Evolutionary conservation across 176 grass and related monocot species (phyloP).

Genomic region (Zea mays): Zm-B73-REFERENCE-NAM-5.0 NC_050102.1:180013501-180014000

Average conservation of each 20-base stretch:
- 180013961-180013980: slow-evolving; percentile 34
- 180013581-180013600: too few relatives aligned
- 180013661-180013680: neutral
- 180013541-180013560: slow-evolving; percentile 6
- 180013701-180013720: neutral
- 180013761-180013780: neutral
- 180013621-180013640: neutral
- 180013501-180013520: neutral
- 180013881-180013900: slow-evolving; percentile 1
- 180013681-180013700: neutral
- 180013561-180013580: neutral
- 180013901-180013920: neutral
- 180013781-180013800: slow-evolving; percentile 21
- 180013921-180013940: neutral
- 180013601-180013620: too few relatives aligned
- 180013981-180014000: slow-evolving; percentile 77
- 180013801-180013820: neutral
- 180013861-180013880: neutral
- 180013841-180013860: neutral
- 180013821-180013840: neutral
- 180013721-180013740: neutral
- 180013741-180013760: neutral
- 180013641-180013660: neutral
- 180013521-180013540: neutral
- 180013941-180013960: neutral